Evolutionary conservation across 441 rosid species (phyloP), one percentile per base, ranked within the genome.

Genomic region (Macaranga tanarius): DNA sequence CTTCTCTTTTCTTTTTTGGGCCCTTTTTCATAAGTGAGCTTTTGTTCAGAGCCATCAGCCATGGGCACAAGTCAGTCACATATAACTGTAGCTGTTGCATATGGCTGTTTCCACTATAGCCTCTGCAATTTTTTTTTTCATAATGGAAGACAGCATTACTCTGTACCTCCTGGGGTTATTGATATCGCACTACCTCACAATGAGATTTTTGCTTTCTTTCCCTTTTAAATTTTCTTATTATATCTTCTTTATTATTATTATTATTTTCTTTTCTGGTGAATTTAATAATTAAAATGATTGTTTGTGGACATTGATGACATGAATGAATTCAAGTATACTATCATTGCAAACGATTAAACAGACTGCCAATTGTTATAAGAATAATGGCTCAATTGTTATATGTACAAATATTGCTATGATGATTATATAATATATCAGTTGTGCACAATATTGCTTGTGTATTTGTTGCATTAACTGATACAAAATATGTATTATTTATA

Each of bases 261-360:
- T 20, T 19, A 12, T 17, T 3, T 34, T 28, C 12, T 44, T 31
- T 71, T 16, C 2, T 1, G 22, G 69, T 38, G n/a, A 51, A 38
- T 63, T 63, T 64, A 51, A 63, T 62, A 4, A 72, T 40, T 73
- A 70, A 45, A 19, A 77, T 77, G 78, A 78, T 83, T 67, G 20
- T 17, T 13, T 67, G 38, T 34, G 50, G 65, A 70, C 62, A 73
- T 71, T 40, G 74, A 84, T 77, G 71, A 34, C 78, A 74, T 10
- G 60, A 74, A 74, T 6, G 83, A 80, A 79, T 82, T 82, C 83
- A 86, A 82, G 60, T 71, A 73, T 71, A 62, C 38, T 72, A 82
- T 84, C 79, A 82, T 82, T 86, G 79, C 81, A 40, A 77, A 51
- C 66, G 7, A 61, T 72, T 72, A 66, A 58, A 40, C 34, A 31